Base-by-base conservation (phyloP, 805 yeast genomes). In the Debaryomyces hansenii region DNA sequence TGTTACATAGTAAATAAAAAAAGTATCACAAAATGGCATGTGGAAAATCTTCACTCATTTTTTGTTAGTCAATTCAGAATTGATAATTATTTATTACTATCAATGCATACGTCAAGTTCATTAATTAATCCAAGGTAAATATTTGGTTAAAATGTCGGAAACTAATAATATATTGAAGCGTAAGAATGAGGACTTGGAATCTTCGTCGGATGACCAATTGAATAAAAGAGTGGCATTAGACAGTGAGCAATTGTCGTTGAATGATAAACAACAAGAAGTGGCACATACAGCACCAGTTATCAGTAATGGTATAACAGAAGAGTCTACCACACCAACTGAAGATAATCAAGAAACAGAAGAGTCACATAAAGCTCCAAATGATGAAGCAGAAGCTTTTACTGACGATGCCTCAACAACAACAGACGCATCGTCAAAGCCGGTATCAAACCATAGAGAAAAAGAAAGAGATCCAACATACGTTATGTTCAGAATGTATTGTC, bases 201-300 rank as follows among this genome's bases (percentile, higher is more conserved):
- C 62, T 11, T 45, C 61, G 8, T 68, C 70, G 10, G 75, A 78
- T 38, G 81, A 75, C 48, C 80, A 78, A 45, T 71, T 77, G 27
- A 82, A 72, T 43, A 85, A 85, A 57, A 69, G 92, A 42, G 86
- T 84, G 12, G 91, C 91, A 2, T 72, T 85, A 53, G 88, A 84
- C 52, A 79, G 83, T 46, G 88, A 80, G 46, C 78, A 75, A 39
- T 63, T 77, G 37, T 80, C 73, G 24, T 65, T 58, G 41, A 59
- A 61, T 16, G 80, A 76, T 24, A 64, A 66, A 24, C 66, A 69
- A 42, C 72, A 73, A 37, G 79, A 70, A 40, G 66, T 64, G 37
- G 63, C 66, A 28, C 72, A 67, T 39, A 72, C 79, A 4, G 78
- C 80, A 1, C 75, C 73, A 2, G 62, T 64, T 4, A 57, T 67